Conservation (phyloP, 2,329 filamentous ascomycete species). For the Aureobasidium sp. region DNA sequence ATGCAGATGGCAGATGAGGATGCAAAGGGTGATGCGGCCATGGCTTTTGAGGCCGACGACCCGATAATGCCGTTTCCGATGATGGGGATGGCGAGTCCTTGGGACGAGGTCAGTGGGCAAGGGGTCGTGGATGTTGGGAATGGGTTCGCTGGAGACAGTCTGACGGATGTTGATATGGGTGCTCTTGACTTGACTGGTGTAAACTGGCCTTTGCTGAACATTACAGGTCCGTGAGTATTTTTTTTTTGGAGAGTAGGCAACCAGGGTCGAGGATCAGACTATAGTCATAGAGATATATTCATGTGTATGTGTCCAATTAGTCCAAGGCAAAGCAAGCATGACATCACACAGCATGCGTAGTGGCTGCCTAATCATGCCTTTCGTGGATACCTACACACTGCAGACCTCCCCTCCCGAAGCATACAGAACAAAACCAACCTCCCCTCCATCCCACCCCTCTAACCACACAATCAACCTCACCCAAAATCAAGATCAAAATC, state of each 20-base stretch:
- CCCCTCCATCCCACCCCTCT: background rate
- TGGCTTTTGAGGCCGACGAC: background rate
- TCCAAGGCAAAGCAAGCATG: background rate
- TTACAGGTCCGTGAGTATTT: background rate
- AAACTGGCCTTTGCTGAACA: background rate
- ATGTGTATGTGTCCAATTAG: background rate
- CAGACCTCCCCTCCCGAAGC: background rate
- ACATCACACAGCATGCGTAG: background rate
- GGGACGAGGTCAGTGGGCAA: background rate
- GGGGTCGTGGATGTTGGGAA: background rate
- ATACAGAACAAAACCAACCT: background rate
- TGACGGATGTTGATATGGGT: conserved; percentile 6
- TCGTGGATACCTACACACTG: background rate
- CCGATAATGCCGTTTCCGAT: background rate
- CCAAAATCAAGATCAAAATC: too few relatives aligned
- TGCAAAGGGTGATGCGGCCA: background rate
- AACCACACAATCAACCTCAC: background rate
- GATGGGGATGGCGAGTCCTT: background rate
- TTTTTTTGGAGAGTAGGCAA: too few relatives aligned
- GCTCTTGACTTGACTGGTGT: background rate
- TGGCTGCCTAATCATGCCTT: background rate
- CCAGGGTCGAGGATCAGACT: too few relatives aligned
- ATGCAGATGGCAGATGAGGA: background rate
- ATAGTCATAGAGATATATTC: background rate
- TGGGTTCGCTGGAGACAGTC: background rate